Percentiles rank a stretch among this genome's conserved stretches.
Evolutionary conservation across 2,329 filamentous ascomycete species (phyloP).

Genomic region (Chalara sp.): DNA sequence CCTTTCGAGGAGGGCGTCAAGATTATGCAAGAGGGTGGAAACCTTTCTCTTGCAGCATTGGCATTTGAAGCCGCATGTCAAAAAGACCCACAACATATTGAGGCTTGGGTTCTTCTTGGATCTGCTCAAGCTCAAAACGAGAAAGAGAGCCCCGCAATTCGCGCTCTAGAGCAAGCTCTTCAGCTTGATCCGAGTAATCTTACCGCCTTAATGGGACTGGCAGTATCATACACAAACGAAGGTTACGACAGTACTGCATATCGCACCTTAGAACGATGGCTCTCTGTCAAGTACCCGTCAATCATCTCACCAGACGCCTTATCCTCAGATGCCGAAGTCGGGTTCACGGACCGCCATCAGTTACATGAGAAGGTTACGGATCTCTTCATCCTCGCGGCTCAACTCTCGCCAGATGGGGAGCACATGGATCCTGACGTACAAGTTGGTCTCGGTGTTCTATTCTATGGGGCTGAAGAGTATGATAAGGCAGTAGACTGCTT

Average conservation of each 20-base stretch:
- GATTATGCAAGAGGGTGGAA: conserved; percentile 90
- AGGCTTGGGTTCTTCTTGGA: conserved; percentile 90
- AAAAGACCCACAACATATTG: conserved; percentile 77
- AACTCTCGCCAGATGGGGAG: conserved; percentile 83
- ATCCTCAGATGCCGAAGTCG: conserved; percentile 72
- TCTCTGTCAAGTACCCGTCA: conserved; percentile 87
- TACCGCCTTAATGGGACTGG: conserved; percentile 86
- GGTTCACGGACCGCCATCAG: conserved; percentile 86
- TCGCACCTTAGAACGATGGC: conserved; percentile 91
- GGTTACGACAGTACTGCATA: conserved; percentile 97
- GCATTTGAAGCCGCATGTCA: conserved; percentile 95
- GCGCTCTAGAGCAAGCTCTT: conserved; percentile 84
- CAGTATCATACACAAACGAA: conserved; percentile 97
- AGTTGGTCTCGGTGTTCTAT: conserved; percentile 90
- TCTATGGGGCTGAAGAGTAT: conserved; percentile 97
- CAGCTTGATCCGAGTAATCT: conserved; percentile 84
- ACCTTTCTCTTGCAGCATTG: conserved; percentile 84
- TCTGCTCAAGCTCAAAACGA: conserved; percentile 96
- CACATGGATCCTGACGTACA: conserved; percentile 99
- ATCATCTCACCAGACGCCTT: conserved; percentile 65
- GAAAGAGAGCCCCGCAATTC: conserved; percentile 93
- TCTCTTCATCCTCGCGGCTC: conserved; percentile 86
- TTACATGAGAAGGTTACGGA: conserved; percentile 87
- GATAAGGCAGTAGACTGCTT: conserved; percentile 99
- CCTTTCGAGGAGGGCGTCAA: conserved; percentile 90